Evolutionary conservation across 163 green algal species (phyloP), one percentile per base, ranked within the genome.

Genomic region (Chlamydomonas reinhardtii): DNA sequence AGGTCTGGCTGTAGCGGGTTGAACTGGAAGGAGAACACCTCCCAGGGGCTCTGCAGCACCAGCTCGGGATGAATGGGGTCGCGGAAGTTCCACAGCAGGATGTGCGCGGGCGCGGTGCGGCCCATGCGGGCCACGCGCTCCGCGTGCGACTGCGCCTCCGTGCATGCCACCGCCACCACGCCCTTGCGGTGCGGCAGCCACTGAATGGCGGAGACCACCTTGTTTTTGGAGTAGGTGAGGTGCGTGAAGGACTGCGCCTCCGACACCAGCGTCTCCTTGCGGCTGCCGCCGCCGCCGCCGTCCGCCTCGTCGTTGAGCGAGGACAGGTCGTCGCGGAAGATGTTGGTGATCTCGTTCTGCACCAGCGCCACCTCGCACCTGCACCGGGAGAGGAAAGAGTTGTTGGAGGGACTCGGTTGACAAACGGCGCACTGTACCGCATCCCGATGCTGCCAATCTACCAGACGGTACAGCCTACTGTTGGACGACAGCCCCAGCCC

Each of bases 41-140:
- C 91, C 68, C 89, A 93, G 29, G 90, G 90, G 34, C 88, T 82
- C 64, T 96, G 92, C 73, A 98, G 89, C 70, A 97, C 94, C 31
- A 91, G 92, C 89, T 97, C 90, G 61, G 95, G 95, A 82, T 97
- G 93, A 68, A 97, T 96, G 9, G 94, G 92, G 89, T 97, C 94
- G 62, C 85, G 91, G 88, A 96, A 96, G 88, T 95, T 96, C 95
- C 95, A 98, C 20, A 97, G 84, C 32, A 97, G 91, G 43, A 98
- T 94, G 87, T 92, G 84, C 14, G 87, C 88, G 14, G 90, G 84
- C 20, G 56, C 82, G 12, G 94, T 89, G 15, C 91, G 83, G 34
- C 95, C 94, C 68, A 84, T 86, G 71, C 76, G 76, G 17, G 91
- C 84, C 16, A 96, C 89, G 2, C 94, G 90, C 86, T 96, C 92